These are phyloP conservation scores for Yamadazyma sp. DNA, from an alignment of 1,139 yeast species.

Conservation along the genomic window DNA sequence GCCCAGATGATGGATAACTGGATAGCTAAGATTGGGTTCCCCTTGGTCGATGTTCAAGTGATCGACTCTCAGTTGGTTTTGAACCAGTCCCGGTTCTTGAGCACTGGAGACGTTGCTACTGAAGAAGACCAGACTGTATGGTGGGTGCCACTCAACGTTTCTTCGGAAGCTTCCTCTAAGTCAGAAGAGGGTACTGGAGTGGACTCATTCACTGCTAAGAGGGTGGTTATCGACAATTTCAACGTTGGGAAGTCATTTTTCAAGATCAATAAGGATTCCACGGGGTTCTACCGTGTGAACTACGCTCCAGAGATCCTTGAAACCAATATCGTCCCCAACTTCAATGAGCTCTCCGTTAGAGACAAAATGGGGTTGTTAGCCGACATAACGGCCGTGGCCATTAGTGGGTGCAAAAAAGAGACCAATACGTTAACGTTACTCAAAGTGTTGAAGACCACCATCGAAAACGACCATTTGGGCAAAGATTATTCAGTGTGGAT, in stretches of 20 bases:
- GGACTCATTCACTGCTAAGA: slow-evolving; percentile 22
- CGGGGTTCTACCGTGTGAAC: slow-evolving; percentile 67
- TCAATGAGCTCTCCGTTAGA: slow-evolving; percentile 48
- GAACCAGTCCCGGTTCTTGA: slow-evolving; percentile 72
- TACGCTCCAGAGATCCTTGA: slow-evolving; percentile 53
- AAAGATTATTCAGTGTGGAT: slow-evolving; percentile 66
- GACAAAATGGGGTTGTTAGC: slow-evolving; percentile 71
- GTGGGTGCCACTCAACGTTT: slow-evolving; percentile 70
- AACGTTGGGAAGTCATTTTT: slow-evolving; percentile 38
- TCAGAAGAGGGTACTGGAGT: slow-evolving; percentile 11
- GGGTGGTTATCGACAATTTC: slow-evolving; percentile 23
- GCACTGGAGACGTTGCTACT: slow-evolving; percentile 74
- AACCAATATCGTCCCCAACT: slow-evolving; percentile 41
- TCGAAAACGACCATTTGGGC: slow-evolving; percentile 40
- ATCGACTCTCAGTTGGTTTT: slow-evolving; percentile 46
- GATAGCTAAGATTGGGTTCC: slow-evolving; percentile 84
- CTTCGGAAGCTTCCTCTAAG: slow-evolving; percentile 27
- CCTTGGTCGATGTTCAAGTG: slow-evolving; percentile 63
- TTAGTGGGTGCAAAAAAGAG: slow-evolving; percentile 52
- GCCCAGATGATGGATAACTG: slow-evolving; percentile 72
- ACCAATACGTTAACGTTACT: slow-evolving; percentile 49
- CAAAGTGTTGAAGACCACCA: slow-evolving; percentile 43
- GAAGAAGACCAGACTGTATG: slow-evolving; percentile 71
- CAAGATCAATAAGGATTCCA: slow-evolving; percentile 62
- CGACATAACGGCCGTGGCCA: slow-evolving; percentile 60